Evolutionary conservation across 2,329 filamentous ascomycete genomes (phyloP).

Genomic region (Exophiala sp.): DNA sequence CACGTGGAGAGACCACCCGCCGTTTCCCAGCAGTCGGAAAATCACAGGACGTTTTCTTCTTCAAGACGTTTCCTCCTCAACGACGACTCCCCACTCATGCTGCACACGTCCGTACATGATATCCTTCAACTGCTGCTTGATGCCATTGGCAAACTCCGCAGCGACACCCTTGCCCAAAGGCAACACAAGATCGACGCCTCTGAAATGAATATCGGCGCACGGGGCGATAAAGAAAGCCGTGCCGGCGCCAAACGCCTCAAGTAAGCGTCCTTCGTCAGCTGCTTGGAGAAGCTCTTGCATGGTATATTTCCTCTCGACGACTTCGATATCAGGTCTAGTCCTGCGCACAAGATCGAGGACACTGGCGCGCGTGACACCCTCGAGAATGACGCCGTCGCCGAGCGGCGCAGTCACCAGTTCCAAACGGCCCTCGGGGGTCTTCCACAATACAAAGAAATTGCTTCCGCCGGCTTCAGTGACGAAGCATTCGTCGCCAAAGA

Average conservation of each 20-base stretch:
- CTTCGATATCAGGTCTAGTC: conserved; percentile 60
- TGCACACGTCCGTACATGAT: conserved; percentile 69
- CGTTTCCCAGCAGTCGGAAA: too few species aligned
- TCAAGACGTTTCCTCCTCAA: conserved; percentile 50
- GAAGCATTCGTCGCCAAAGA: conserved; percentile 69
- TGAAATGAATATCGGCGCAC: conserved; percentile 24
- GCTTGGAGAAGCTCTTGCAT: conserved; percentile 73
- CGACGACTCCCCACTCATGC: conserved; percentile 64
- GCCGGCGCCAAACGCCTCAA: conserved; percentile 81
- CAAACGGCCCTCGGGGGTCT: conserved; percentile 45
- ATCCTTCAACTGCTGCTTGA: conserved; percentile 63
- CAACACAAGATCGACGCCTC: conserved; percentile 34
- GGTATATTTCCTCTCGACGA: conserved; percentile 76
- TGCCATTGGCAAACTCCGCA: conserved; percentile 46
- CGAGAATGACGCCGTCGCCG: conserved; percentile 75
- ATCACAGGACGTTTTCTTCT: too few species aligned
- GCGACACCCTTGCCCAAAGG: conserved; percentile 51
- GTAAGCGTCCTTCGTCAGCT: conserved; percentile 63
- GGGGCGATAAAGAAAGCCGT: conserved; percentile 52
- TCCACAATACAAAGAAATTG: conserved; percentile 86
- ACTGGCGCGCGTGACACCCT: conserved; percentile 79
- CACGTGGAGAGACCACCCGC: too few species aligned
- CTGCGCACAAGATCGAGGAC: conserved; percentile 63
- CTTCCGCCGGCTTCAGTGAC: conserved; percentile 88
- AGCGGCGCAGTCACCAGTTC: conserved; percentile 79